Percentiles rank a stretch among this genome's conserved stretches.
Evolutionary conservation across 2,329 filamentous ascomycete species (phyloP).

Genomic region (Venturia oleaginea): DNA sequence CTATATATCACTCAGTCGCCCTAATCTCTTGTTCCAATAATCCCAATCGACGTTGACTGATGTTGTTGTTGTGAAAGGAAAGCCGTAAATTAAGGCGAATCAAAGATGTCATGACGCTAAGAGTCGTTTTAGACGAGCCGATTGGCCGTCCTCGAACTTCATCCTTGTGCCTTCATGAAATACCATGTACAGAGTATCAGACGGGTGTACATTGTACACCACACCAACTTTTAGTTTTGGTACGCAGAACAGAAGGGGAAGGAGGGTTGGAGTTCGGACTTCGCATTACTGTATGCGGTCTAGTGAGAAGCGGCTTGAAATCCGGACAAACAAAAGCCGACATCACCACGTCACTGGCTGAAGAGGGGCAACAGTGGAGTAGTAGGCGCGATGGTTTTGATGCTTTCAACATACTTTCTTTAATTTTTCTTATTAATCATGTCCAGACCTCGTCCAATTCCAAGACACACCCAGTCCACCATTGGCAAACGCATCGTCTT

Average conservation of each 20-base stretch:
- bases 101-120: slow-evolving; percentile 5
- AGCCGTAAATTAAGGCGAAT: not conserved
- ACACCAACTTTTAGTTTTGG: too few species aligned
- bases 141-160: not conserved
- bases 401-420: not conserved
- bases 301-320: not conserved
- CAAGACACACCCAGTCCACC: not conserved
- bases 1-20: not conserved
- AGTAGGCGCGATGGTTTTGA: not conserved
- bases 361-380: not conserved
- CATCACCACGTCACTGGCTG: not conserved
- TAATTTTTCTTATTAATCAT: not conserved
- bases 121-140: not conserved
- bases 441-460: not conserved
- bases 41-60: not conserved
- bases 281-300: not conserved
- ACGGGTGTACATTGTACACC: too few species aligned
- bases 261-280: not conserved
- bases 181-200: not conserved
- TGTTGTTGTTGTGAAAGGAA: slow-evolving; percentile 1
- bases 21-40: not conserved
- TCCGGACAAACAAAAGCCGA: not conserved
- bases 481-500: slow-evolving; percentile 37
- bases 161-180: not conserved
- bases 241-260: too few species aligned